Conservation (phyloP, 768 basidiomycete genomes). For the Rubroboletus pulcherrimus region DNA sequence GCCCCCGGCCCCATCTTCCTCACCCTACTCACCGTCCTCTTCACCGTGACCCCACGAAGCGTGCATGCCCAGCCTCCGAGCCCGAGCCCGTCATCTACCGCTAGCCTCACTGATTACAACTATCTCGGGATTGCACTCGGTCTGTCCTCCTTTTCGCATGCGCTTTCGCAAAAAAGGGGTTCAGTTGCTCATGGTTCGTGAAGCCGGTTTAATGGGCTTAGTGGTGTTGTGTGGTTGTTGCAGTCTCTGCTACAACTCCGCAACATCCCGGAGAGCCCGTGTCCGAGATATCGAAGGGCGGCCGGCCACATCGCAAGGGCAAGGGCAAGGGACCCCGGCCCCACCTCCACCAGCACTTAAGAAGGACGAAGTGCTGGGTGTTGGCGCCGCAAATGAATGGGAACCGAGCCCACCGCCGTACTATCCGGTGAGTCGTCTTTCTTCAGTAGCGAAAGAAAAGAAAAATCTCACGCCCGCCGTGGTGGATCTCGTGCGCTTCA, state of each 20-base stretch:
- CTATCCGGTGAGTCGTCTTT: slow-evolving; percentile 2
- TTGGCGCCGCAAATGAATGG: neutral
- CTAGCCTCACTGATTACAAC: accelerated
- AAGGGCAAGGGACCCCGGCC: neutral
- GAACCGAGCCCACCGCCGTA: slow-evolving; percentile 4
- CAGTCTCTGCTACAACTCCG: accelerated
- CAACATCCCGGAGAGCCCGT: neutral
- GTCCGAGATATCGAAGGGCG: neutral
- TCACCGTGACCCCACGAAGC: neutral
- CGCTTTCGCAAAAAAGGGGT: neutral
- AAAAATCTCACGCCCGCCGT: neutral
- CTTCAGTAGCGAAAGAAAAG: no score
- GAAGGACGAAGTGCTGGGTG: neutral
- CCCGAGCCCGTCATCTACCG: neutral
- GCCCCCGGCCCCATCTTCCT: neutral
- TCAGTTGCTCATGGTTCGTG: neutral
- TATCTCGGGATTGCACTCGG: neutral
- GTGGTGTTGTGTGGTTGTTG: neutral
- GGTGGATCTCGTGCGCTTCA: neutral
- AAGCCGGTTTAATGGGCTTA: neutral
- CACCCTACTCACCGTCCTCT: neutral
- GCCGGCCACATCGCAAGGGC: neutral
- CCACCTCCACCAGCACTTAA: neutral
- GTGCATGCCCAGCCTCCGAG: neutral
- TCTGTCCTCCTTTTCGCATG: neutral